Base-by-base conservation (phyloP, 2,329 filamentous ascomycete genomes). In the Talaromyces sp. region DNA sequence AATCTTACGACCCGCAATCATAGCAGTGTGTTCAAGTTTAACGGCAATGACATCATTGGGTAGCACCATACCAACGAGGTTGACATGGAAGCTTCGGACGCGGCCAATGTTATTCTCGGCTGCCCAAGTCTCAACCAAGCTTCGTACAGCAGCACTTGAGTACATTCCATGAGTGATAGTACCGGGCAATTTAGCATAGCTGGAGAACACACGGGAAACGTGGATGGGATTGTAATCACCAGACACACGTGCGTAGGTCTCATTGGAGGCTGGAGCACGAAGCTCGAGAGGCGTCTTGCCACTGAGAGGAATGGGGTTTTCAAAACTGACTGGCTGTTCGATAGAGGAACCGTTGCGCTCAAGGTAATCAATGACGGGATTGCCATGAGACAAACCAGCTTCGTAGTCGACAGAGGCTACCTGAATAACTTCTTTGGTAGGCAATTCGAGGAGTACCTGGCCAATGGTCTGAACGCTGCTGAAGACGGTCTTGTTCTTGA, bases 101-200 rank as follows among this genome's bases (percentile, higher is more conserved):
- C 94, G 93, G 45, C 94, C 93, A 67, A 97, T 87, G 72, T 99
- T 94, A 81, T 99, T 99, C 80, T 99, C 95, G 0, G 93, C 94
- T 54, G 95, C 94, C 94, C 94, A 99, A 0, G 91, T 99, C 81
- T 99, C 94, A 6, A 99, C 92, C 55, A 99, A 80, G 71, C 91
- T 96, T 68, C 95, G 88, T 28, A 99, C 94, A 37, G 94, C 90
- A 64, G 94, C 94, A 75, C 93, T 97, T 1, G 93, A 95, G 81
- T 97, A 99, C 94, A 99, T 99, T 72, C 94, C 94, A 72, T 99
- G 94, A 1, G 94, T 99, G 70, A 99, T 99, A 45, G 94, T 99
- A 52, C 94, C 95, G 1, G 92, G 92, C 15, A 99, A 82, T 73
- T 92, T 94, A 72, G 94, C 95, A 69, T 97, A 99, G 77, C 86